Base-by-base conservation (phyloP, 1,284 basidiomycete species). In the Vanrija sp. region DNA sequence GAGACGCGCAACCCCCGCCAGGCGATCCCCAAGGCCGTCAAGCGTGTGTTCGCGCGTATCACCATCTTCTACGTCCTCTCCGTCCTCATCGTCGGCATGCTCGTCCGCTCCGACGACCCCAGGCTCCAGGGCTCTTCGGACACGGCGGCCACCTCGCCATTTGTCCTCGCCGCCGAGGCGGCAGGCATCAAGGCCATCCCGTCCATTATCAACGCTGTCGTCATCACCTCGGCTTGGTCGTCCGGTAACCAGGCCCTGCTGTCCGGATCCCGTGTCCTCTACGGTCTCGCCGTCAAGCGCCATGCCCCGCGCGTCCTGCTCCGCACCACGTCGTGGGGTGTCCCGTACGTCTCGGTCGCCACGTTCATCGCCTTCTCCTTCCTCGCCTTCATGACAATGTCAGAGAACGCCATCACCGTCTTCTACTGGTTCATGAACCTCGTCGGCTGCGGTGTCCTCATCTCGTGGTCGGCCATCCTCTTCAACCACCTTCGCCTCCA, bases 91-190 rank as follows among this genome's bases (percentile, higher is more conserved):
- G 85, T 89, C 51, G 86, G 86, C 24, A 76, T 88, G 36, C 79
- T 89, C 50, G 87, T 89, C 2, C 82, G 52, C 3, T 51, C 43
- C 25, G 37, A 56, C 47, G 54, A 60, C 47, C 35, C 31, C 8
- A 22, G 36, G 7, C 22, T 71, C 59, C n/a, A 18, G 4, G 42
- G 49, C 0, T 35, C 50, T 48, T 65, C 64, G 42, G 81, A 81
- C 4, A 84, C 81, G 8, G 87, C 86, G 36, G 82, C 83, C 3
- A 81, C 81, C 3, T 87, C 84, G 9, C 87, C 87, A 0, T 89
- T 88, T 68, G 87, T 71, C 24, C 60, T 72, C 59, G 87, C 86
- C 62, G 70, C 85, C 65, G 64, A 81, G 55, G 79, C 77, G 22
- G 84, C 85, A 0, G 83, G 85, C 19, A 88, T 90, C 72, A 82